These are phyloP conservation scores for Lunularia cruciata DNA, from an alignment of 225 moss, liverwort and hornwort species.

Conservation along the genomic window DNA sequence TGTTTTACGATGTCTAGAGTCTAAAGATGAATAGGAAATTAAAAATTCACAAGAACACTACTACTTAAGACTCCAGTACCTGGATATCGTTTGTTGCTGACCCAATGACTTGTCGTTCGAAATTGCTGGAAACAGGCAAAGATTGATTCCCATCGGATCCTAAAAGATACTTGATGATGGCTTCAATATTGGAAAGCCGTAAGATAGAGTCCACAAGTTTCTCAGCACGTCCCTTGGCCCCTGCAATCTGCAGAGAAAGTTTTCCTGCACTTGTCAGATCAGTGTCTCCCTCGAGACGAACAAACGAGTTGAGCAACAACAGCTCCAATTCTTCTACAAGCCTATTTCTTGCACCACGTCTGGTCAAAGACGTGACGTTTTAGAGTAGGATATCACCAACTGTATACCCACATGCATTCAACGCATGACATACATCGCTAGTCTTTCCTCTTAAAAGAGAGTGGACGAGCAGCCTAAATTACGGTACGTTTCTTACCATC, in stretches of 20 bases:
- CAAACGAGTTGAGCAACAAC: too few relatives aligned
- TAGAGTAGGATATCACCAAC: neutral
- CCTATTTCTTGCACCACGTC: neutral
- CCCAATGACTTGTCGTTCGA: conserved; percentile 64
- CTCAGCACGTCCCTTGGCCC: conserved; percentile 70
- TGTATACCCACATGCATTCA: neutral
- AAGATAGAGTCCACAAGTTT: conserved; percentile 77
- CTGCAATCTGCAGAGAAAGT: conserved; percentile 55
- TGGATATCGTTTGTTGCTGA: conserved; percentile 47
- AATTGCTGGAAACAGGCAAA: conserved; percentile 56
- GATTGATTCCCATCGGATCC: conserved; percentile 50
- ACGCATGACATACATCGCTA: neutral
- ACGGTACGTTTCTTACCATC: conserved; percentile 54
- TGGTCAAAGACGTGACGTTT: neutral
- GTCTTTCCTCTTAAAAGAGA: neutral
- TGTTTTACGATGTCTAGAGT: too few relatives aligned
- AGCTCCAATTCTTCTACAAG: too few relatives aligned
- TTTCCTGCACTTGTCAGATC: neutral
- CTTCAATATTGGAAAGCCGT: conserved; percentile 82
- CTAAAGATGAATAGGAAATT: too few relatives aligned
- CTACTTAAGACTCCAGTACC: conserved; percentile 10
- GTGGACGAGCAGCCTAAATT: neutral
- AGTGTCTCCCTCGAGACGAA: too few relatives aligned
- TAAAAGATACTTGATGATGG: conserved; percentile 67
- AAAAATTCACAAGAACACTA: too few relatives aligned